Evolutionary conservation across 139 green algal species (phyloP), one percentile per base, ranked within the genome.

Genomic region (Gonium pectorale): DNA sequence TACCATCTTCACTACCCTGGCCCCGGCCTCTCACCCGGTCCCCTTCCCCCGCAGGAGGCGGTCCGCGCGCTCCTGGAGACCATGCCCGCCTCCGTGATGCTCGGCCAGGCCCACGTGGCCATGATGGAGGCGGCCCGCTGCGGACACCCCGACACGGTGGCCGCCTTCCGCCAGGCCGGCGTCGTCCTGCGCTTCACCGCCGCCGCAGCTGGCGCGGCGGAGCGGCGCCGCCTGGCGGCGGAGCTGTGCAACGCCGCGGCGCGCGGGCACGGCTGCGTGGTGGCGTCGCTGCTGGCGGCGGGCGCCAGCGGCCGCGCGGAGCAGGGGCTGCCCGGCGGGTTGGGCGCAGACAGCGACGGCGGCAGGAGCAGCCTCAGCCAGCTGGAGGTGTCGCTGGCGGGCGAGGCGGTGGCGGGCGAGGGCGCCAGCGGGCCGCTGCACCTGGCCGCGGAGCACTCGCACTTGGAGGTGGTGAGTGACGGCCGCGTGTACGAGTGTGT

Each of bases 61-160:
- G 38, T 81, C 29, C 38, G 40, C 19, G 75, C 37, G 27, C 59
- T 82, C 29, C 59, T 82, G n/a, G 40, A 52, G 11, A 41, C 17
- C n/a, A 71, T 82, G 75, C 75, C 75, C 35, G 5, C 75, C n/a
- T 15, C 9, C 31, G 6, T 26, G 0, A 22, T 46, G 6, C 52
- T n/a, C 5, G 11, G 37, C 35, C 29, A 62, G 29, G 75, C 37
- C 19, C 75, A 71, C 59, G 19, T 62, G 11, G 40, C 59, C 13
- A 72, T 82, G 75, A 40, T 71, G 75, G 75, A 82, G 56, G 75
- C 75, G 7, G 75, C 75, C 8, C 75, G 75, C n/a, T 52, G 71
- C 59, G 75, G 75, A 27, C 75, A 82, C 41, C 3, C 31, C 0
- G 75, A 60, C n/a, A 46, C 75, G 5, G 75, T 82, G 41, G 19